Conservation (phyloP, 2,329 filamentous ascomycete species). For the Lasiodiplodia citricola region DNA sequence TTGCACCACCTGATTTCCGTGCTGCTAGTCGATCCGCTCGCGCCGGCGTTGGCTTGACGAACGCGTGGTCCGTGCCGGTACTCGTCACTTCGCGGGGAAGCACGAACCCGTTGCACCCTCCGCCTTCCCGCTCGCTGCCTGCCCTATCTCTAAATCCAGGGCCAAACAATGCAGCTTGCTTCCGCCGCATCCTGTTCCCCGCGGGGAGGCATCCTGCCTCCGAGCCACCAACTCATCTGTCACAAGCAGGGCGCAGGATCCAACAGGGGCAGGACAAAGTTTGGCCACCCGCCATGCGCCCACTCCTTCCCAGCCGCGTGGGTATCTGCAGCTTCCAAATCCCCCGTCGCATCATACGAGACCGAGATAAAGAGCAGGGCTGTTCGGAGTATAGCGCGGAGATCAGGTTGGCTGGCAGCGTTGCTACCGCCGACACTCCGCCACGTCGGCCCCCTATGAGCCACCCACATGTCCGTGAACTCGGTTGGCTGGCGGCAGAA, state of each 20-base stretch:
- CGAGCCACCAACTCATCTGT: conserved; percentile 5
- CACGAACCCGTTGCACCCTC: conserved; percentile 23
- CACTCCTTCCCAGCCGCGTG: conserved; percentile 6
- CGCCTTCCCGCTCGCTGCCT: conserved; percentile 6
- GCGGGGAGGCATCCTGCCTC: background rate
- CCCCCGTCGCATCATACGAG: background rate
- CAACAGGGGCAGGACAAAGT: background rate
- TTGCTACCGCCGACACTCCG: conserved; percentile 2
- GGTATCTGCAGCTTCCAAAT: conserved; percentile 17
- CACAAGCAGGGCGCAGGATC: background rate
- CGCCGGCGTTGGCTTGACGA: conserved; percentile 10
- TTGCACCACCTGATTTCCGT: conserved; percentile 16
- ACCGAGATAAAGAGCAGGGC: conserved; percentile 4
- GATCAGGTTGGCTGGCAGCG: conserved; percentile 9
- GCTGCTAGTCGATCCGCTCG: conserved; percentile 3
- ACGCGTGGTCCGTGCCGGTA: conserved; percentile 23
- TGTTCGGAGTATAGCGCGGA: background rate
- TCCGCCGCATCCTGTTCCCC: background rate
- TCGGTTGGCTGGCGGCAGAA: background rate
- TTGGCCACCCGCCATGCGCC: background rate
- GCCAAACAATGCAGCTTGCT: conserved; percentile 1
- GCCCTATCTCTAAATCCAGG: conserved; percentile 14
- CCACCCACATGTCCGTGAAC: conserved; percentile 9
- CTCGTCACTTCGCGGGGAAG: conserved; percentile 11
- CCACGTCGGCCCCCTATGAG: background rate